Evolutionary conservation across 371 early-diverging fungal species (phyloP).

Genomic region (Apophysomyces ossiformis): DNA sequence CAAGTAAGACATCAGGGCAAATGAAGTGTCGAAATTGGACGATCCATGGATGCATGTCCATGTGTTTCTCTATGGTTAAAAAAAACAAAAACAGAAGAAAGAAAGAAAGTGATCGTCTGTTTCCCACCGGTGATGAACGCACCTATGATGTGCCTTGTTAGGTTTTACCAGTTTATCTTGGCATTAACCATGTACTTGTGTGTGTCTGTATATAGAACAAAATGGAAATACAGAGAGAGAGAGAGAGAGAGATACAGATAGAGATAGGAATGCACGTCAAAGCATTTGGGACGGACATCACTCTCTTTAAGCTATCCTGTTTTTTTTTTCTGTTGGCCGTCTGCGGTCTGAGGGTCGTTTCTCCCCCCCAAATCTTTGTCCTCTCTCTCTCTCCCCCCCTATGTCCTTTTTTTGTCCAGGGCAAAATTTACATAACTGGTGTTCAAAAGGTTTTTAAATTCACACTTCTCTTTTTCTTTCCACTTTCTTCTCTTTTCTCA

Average conservation of each 20-base stretch:
- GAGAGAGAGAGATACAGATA: neutral
- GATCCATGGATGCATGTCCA: conserved; percentile 6
- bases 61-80: neutral
- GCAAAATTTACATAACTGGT: conserved; percentile 9
- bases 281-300: conserved; percentile 10
- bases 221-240: neutral
- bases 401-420: conserved; percentile 6
- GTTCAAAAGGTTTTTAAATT: neutral
- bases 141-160: too few species aligned
- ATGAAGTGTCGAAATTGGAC: conserved; percentile 3
- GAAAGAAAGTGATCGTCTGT: too few species aligned
- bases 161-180: too few species aligned
- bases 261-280: conserved; percentile 4
- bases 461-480: neutral
- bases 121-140: too few species aligned
- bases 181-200: too few species aligned
- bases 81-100: neutral
- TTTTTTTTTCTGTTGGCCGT: neutral
- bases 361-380: too few species aligned
- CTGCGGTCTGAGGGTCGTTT: conserved; percentile 1
- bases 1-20: neutral
- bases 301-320: neutral
- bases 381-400: too few species aligned
- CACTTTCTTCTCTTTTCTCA: neutral
- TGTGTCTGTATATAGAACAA: neutral